These are phyloP conservation scores for Beauveria caledonica DNA, from an alignment of 2,329 filamentous ascomycete species.

Conservation along the genomic window DNA sequence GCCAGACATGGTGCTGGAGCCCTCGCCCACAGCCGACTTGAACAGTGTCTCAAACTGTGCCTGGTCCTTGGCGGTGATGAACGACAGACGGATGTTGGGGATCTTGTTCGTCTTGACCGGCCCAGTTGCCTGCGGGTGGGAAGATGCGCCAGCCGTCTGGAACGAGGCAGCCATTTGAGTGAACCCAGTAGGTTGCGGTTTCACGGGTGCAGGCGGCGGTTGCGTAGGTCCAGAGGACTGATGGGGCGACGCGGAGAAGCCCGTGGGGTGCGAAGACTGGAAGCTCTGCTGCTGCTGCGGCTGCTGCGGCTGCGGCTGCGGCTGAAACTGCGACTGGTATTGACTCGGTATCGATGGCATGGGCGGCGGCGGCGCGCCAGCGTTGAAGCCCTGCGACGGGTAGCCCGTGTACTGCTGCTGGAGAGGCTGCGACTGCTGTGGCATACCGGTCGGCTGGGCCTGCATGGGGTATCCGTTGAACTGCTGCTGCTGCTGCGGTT, in stretches of 20 bases:
- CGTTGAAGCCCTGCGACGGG: constrained; percentile 6
- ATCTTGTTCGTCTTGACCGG: constrained; percentile 62
- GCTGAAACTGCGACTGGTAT: constrained; percentile 51
- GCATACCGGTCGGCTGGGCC: constrained; percentile 34
- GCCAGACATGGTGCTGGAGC: constrained; percentile 77
- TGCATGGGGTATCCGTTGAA: constrained; percentile 54
- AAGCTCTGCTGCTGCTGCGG: constrained; percentile 32
- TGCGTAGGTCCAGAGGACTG: constrained; percentile 39
- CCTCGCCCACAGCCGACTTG: constrained; percentile 84
- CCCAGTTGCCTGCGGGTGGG: constrained; percentile 37
- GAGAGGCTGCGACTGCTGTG: constrained; percentile 36
- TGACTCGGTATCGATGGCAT: constrained; percentile 53
- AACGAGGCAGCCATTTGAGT: constrained; percentile 60
- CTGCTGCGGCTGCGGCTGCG: constrained; percentile 41
- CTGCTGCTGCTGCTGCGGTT: constrained; percentile 43
- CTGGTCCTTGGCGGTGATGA: constrained; percentile 92
- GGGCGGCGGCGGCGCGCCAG: constrained; percentile 45
- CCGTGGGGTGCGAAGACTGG: constrained; percentile 34
- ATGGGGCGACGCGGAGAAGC: constrained; percentile 42
- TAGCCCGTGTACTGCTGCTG: constrained; percentile 40
- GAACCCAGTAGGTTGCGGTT: constrained; percentile 59
- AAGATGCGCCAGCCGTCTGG: constrained; percentile 37
- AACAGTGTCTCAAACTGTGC: constrained; percentile 96
- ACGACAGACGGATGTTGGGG: constrained; percentile 87
- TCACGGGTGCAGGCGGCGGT: constrained; percentile 51